Base-by-base conservation (phyloP, 2,329 filamentous ascomycete genomes). In the Parasarocladium wereldwijsianum region DNA sequence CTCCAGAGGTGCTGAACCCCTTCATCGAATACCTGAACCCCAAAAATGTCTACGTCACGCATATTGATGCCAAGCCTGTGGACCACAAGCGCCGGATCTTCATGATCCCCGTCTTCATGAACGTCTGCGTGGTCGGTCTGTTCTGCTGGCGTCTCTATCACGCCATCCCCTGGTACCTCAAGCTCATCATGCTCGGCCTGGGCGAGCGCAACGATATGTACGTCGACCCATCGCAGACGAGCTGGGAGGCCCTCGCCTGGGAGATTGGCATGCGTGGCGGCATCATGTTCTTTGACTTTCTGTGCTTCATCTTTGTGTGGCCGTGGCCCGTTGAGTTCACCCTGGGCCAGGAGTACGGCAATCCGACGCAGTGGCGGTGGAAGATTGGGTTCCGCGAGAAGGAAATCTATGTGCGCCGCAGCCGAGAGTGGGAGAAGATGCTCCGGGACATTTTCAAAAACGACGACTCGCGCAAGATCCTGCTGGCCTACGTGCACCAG, bases 71-170 rank as follows among this genome's bases (percentile, higher is more conserved):
- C 36, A 74, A 78, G 37, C 73, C 76, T 0, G 53, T 56, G 13
- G 62, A 64, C 17, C 72, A 86, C 55, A 94, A 94, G 57, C 70
- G 70, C 49, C 79, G 82, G 45, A 78, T 92, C 43, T 94, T 93
- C 54, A 44, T 73, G 27, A 74, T 93, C 1, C 84, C 86, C 11
- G 64, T 84, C 12, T 51, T 74, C 12, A 72, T 93, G 55, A 94
- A 94, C 52, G 34, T 78, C 19, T 54, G 59, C 40, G 73, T 94
- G 34, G 58, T 64, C 7, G 44, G 62, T 3, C 52, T 82, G 18
- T 72, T 93, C 41, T 41, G 64, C 34, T 73, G 73, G 60, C 77
- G 86, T 38, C 58, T 77, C 36, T 81, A 69, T 50, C 58, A 62
- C 50, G 76, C 83, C 40, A 40, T 69, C 9, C 81, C 81, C 1